Evolutionary conservation across 2,329 filamentous ascomycete species (phyloP).

Genomic region (Cadophora sp.): DNA sequence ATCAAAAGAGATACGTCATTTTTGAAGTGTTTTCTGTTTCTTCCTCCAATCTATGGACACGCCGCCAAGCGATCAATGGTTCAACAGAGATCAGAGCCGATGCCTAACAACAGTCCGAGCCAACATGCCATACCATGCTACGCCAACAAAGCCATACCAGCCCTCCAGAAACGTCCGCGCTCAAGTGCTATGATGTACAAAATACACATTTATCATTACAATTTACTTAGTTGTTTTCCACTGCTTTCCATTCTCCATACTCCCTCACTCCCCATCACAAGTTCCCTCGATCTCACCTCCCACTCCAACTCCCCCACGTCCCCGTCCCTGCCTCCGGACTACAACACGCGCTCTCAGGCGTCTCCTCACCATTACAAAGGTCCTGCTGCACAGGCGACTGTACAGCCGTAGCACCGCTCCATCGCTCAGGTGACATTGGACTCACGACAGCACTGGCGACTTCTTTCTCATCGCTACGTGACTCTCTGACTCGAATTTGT

Average conservation of each 20-base stretch:
- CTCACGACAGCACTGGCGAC: neutral
- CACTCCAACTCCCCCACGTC: slow-evolving; percentile 20
- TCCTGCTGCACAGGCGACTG: neutral
- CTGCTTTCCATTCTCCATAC: neutral
- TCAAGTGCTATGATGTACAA: slow-evolving; percentile 1
- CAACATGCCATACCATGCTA: neutral
- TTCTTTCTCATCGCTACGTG: slow-evolving; percentile 10
- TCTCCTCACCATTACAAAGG: neutral
- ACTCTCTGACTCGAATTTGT: neutral
- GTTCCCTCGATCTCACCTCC: no score
- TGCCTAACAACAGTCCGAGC: neutral
- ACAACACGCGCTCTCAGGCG: slow-evolving; percentile 1
- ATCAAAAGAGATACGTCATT: no score
- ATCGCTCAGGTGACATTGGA: slow-evolving; percentile 12
- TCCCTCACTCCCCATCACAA: no score
- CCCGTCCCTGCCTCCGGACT: slow-evolving; percentile 11
- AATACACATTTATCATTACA: slow-evolving; percentile 13
- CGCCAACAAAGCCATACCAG: no score
- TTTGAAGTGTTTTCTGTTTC: no score
- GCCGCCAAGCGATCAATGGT: neutral
- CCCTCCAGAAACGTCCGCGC: slow-evolving; percentile 13
- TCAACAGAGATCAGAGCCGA: no score
- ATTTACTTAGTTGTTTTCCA: no score
- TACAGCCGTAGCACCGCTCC: slow-evolving; percentile 23
- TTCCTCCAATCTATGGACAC: neutral